Evolutionary conservation across 2,329 filamentous ascomycete species (phyloP).

Genomic region (Saccharata proteae): DNA sequence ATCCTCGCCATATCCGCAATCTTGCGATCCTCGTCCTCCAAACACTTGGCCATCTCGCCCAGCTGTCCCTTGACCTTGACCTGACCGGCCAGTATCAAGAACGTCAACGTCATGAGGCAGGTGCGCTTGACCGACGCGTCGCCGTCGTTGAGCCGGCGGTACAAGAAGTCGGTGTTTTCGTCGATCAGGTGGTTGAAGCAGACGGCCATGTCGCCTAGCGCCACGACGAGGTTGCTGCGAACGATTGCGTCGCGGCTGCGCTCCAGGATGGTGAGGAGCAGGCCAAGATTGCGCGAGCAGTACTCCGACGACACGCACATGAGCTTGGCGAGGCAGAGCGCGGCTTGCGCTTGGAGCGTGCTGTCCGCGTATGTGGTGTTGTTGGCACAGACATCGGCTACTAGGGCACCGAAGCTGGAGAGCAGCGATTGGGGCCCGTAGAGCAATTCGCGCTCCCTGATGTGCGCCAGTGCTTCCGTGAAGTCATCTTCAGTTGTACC

Average conservation of each 20-base stretch:
- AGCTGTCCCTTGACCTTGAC: conserved; percentile 99
- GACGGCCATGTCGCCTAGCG: conserved; percentile 95
- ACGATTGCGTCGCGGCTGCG: conserved; percentile 85
- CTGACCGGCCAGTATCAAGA: conserved; percentile 90
- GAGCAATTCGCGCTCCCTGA: conserved; percentile 71
- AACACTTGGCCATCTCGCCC: conserved; percentile 97
- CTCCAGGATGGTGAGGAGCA: conserved; percentile 97
- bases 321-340: conserved; percentile 88
- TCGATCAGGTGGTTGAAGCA: conserved; percentile 99
- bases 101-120: conserved; percentile 95
- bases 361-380: conserved; percentile 86
- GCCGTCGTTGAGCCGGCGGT: conserved; percentile 78
- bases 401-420: conserved; percentile 81
- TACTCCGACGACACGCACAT: conserved; percentile 98
- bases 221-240: conserved; percentile 90
- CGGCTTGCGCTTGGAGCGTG: conserved; percentile 83
- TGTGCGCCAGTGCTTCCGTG: conserved; percentile 72
- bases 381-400: conserved; percentile 86
- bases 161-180: conserved; percentile 97
- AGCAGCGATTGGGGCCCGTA: conserved; percentile 76
- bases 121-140: conserved; percentile 90
- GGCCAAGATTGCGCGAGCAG: conserved; percentile 81
- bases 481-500: conserved; percentile 94
- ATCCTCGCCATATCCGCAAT: conserved; percentile 90
- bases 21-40: conserved; percentile 89